These are phyloP conservation scores for Globisporangium barbulae DNA, from an alignment of 352 stramenopile genomes.

Conservation along the genomic window DNA sequence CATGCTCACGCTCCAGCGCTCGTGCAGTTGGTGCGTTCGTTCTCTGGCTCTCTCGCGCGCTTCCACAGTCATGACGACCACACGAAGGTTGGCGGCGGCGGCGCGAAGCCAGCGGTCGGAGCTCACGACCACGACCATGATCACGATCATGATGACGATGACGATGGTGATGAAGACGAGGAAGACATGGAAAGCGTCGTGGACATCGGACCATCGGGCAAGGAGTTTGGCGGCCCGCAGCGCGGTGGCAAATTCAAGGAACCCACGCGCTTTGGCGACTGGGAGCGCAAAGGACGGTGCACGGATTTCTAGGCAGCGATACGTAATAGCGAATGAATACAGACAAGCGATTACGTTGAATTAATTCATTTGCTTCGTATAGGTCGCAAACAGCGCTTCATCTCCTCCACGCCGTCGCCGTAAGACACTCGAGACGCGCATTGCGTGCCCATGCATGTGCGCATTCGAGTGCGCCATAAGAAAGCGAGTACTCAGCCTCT, in stretches of 20 bases:
- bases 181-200: slow-evolving; percentile 95
- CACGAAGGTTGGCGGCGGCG: slow-evolving; percentile 37
- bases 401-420: not conserved
- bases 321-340: not conserved
- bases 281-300: slow-evolving; percentile 96
- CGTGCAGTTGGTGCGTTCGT: slow-evolving; percentile 15
- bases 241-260: slow-evolving; percentile 92
- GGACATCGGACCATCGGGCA: slow-evolving; percentile 80
- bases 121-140: slow-evolving; percentile 23
- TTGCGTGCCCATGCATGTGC: not conserved
- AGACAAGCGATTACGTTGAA: not conserved
- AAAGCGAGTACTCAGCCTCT: not conserved
- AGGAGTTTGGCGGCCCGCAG: slow-evolving; percentile 93
- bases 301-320: slow-evolving; percentile 89
- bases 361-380: not conserved
- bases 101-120: slow-evolving; percentile 16
- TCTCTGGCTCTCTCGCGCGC: slow-evolving; percentile 25
- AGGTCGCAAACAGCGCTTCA: not conserved
- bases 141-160: slow-evolving; percentile 23
- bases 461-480: not conserved
- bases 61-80: slow-evolving; percentile 30
- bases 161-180: slow-evolving; percentile 64
- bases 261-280: slow-evolving; percentile 96
- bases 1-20: not conserved
- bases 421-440: not conserved